phyloP scores from a whole-genome alignment of 2,329 filamentous ascomycete genomes.

The Monosporascus sp. region DNA sequence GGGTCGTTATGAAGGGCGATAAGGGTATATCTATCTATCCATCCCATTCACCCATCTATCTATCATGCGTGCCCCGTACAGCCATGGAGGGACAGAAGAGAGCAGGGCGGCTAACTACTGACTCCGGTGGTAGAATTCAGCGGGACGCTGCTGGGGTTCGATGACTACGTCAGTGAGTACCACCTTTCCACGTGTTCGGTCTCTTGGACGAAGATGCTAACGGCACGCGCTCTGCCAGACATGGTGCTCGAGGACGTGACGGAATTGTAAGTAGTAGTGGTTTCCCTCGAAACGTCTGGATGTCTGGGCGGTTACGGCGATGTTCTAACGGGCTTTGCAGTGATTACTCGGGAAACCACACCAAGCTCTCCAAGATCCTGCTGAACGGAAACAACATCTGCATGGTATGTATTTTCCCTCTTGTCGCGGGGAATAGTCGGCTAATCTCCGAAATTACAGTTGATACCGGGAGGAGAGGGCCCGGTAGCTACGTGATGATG shows the following conservation, averaged over 20 bases:
- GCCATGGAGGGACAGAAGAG: too few relatives aligned
- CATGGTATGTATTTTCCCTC: conserved; percentile 65
- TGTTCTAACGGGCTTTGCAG: conserved; percentile 38
- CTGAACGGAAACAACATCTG: conserved; percentile 98
- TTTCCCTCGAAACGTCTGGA: not conserved
- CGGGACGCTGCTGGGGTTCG: conserved; percentile 89
- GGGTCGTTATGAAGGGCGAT: conserved; percentile 99
- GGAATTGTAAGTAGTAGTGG: conserved; percentile 65
- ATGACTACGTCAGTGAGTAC: conserved; percentile 99
- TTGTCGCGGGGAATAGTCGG: not conserved
- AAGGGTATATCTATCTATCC: conserved; percentile 60
- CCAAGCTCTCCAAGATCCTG: conserved; percentile 88
- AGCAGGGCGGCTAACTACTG: too few relatives aligned
- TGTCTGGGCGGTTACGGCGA: too few relatives aligned
- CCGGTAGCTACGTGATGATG: conserved; percentile 38
- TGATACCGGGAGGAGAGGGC: conserved; percentile 74
- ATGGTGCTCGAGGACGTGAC: conserved; percentile 98
- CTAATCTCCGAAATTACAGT: conserved; percentile 37
- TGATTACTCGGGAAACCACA: conserved; percentile 84
- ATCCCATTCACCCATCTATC: too few relatives aligned
- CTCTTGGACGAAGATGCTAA: not conserved
- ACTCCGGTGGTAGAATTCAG: conserved; percentile 68
- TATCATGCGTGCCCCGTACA: too few relatives aligned
- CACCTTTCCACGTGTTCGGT: not conserved
- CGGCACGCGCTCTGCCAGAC: conserved; percentile 48